Evolutionary conservation across 495 filamentous ascomycete species (phyloP).

Genomic region (Astrocystis sublimbata): DNA sequence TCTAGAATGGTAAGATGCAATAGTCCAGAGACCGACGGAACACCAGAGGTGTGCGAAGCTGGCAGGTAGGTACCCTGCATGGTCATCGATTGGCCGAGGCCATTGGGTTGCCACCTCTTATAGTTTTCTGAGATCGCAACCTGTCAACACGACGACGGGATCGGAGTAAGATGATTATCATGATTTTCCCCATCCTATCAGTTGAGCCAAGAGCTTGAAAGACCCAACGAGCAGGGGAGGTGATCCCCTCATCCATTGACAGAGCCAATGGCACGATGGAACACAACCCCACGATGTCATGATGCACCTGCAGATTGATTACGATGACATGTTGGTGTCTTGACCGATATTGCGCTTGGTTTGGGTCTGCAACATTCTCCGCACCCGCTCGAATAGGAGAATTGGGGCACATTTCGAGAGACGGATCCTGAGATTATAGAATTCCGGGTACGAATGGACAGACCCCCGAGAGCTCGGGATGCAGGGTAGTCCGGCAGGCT

Average conservation of each 20-base stretch:
- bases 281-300: neutral
- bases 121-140: neutral
- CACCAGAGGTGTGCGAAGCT: neutral
- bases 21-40: neutral
- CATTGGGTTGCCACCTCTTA: neutral
- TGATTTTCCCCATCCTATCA: neutral
- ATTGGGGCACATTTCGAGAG: neutral
- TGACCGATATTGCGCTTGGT: neutral
- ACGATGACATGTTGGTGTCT: neutral
- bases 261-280: neutral
- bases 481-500: constrained; percentile 1
- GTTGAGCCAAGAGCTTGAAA: no score
- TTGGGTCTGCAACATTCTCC: constrained; percentile 3
- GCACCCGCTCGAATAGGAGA: neutral
- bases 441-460: neutral
- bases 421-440: neutral
- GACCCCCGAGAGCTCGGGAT: neutral
- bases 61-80: neutral
- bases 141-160: neutral
- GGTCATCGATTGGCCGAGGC: neutral
- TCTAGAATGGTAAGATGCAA: neutral
- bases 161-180: neutral
- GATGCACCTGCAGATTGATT: neutral
- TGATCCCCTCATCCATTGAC: neutral
- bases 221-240: neutral